phyloP scores from a whole-genome alignment of 352 stramenopile species.

The Achlya hypogyna region DNA sequence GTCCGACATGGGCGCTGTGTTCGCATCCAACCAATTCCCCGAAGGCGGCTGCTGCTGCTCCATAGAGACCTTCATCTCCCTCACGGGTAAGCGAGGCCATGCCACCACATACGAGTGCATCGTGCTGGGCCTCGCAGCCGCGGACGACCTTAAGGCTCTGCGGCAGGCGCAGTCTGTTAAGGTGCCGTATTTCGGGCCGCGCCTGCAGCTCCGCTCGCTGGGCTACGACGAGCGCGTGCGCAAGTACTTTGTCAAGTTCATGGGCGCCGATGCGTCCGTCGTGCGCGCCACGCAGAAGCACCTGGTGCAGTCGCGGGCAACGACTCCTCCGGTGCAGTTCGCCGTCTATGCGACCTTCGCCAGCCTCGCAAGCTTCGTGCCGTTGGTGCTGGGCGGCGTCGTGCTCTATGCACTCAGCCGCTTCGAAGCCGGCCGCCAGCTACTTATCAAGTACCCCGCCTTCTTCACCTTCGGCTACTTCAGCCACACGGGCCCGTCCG shows the following conservation, averaged over 20 bases:
- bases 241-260: background rate
- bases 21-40: constrained; percentile 8
- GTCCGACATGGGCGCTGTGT: constrained; percentile 14
- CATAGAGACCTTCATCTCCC: constrained; percentile 17
- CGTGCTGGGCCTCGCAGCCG: background rate
- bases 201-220: background rate
- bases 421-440: constrained; percentile 2
- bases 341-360: constrained; percentile 3
- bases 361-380: background rate
- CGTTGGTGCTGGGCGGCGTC: background rate
- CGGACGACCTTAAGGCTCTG: background rate
- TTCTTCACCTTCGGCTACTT: constrained; percentile 1
- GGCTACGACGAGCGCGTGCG: background rate
- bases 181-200: constrained; percentile 5
- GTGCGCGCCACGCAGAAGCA: constrained; percentile 1
- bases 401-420: background rate
- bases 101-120: constrained; percentile 14
- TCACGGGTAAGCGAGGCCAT: constrained; percentile 8
- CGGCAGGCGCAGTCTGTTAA: background rate
- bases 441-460: background rate
- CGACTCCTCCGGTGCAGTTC: background rate
- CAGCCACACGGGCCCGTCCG: background rate
- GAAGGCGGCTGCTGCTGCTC: background rate
- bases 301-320: background rate
- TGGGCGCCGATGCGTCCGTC: background rate